phyloP scores from a whole-genome alignment of 208 protist species.

The Trypanosoma grayi region DNA sequence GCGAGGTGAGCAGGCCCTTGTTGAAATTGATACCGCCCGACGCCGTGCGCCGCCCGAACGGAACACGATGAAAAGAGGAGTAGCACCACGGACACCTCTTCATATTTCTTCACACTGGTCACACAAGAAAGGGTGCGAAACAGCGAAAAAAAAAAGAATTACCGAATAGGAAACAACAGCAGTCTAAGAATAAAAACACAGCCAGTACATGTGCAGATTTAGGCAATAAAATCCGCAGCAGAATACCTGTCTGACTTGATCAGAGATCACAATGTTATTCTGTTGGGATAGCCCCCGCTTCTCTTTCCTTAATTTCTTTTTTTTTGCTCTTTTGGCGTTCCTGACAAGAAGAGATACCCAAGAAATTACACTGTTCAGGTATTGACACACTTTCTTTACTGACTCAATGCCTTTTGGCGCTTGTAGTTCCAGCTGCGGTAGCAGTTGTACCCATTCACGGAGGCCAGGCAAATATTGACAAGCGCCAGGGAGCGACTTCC shows the following conservation, averaged over 20 bases:
- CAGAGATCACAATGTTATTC: too few relatives aligned
- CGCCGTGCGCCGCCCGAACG: conserved; percentile 29
- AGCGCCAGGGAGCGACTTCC: conserved; percentile 78
- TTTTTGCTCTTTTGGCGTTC: background rate
- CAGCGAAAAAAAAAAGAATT: conserved; percentile 4
- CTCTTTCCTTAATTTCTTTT: conserved; percentile 2
- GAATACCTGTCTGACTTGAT: too few relatives aligned
- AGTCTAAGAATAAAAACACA: too few relatives aligned
- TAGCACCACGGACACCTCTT: conserved; percentile 7
- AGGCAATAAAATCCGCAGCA: too few relatives aligned
- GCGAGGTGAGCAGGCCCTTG: conserved; percentile 39
- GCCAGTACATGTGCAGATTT: too few relatives aligned
- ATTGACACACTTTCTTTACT: conserved; percentile 17
- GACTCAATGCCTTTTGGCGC: conserved; percentile 8
- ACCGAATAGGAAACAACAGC: too few relatives aligned
- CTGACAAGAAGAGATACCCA: too few relatives aligned
- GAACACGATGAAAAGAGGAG: conserved; percentile 17
- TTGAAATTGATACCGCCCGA: conserved; percentile 56
- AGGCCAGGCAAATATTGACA: conserved; percentile 79
- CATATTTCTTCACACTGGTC: background rate
- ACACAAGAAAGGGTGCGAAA: conserved; percentile 5
- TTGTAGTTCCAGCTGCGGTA: conserved; percentile 64
- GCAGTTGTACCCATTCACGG: conserved; percentile 87
- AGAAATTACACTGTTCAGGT: background rate
- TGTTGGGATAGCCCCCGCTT: too few relatives aligned